Evolutionary conservation across 371 early-diverging fungal genomes (phyloP), one percentile per base, ranked within the genome.

Genomic region (Rhizopus sp.): DNA sequence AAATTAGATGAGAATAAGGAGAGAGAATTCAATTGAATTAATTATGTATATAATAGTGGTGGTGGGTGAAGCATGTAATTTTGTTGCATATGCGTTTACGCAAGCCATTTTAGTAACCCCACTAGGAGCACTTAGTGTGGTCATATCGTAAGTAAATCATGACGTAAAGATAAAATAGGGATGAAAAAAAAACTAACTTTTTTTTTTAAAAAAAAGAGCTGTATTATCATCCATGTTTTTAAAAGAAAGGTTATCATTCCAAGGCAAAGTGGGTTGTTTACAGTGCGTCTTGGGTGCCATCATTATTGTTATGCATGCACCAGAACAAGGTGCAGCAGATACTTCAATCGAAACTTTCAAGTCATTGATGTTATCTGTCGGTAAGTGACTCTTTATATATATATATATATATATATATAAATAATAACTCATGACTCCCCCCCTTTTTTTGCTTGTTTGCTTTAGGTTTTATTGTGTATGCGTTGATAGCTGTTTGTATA

Each of bases 21-120:
- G 10, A 41, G 38, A 8, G 23, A 5, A 7, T 23, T 34, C 12
- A 34, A 7, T 16, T 34, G 17, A 13, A 30, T 32, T 47, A 7
- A 57, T 44, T 16, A 39, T 15, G 23, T 40, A 16, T 30, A 31
- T 41, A 42, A 9, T 61, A 87, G 87, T 87, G 87, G 76, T 81
- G 34, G 57, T 93, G 41, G 97, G 97, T 13, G 97, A 97, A 72
- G 69, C 89, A 16, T 87, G 90, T 65, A 97, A 97, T 74, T 96
- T 97, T 77, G 86, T 92, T 1, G 97, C 97, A 8, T 97, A 96
- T 68, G 87, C 94, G n/a, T 96, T 90, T 73, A 93, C 97, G 6
- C 95, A 93, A 4, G 97, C 97, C 5, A 92, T 97, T 41, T 62
- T 96, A 41, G 95, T 97, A 9, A 96, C 97, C 13, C 97, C 97